Evolutionary conservation across 106 monocot species (phyloP).

Genomic region (Posidonia australis): DNA sequence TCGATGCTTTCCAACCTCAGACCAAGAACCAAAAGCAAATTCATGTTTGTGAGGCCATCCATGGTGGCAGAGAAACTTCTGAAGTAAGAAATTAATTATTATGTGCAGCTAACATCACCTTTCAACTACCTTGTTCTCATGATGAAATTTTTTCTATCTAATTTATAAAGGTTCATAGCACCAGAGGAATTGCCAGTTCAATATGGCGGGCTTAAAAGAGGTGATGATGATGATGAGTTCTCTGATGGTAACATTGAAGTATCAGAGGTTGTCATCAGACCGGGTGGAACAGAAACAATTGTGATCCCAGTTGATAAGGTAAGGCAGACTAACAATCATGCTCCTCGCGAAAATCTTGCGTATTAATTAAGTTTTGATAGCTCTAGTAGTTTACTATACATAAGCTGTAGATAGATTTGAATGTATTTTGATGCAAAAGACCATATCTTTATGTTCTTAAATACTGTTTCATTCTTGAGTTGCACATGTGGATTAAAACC

Average conservation of each 20-base stretch:
- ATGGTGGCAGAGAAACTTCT: constrained; percentile 65
- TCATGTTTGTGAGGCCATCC: constrained; percentile 47
- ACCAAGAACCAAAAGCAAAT: constrained; percentile 38
- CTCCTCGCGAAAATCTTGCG: too few relatives aligned
- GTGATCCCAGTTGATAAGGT: constrained; percentile 38
- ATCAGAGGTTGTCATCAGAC: constrained; percentile 24
- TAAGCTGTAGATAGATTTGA: too few relatives aligned
- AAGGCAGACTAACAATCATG: too few relatives aligned
- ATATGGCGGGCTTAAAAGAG: constrained; percentile 65
- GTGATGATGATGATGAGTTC: constrained; percentile 10
- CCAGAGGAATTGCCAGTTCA: constrained; percentile 55
- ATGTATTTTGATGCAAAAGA: too few relatives aligned
- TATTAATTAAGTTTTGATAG: too few relatives aligned
- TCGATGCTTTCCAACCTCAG: constrained; percentile 29
- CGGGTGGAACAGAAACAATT: constrained; percentile 14
- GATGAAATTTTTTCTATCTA: neutral
- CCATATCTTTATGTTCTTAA: too few relatives aligned
- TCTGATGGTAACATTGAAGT: constrained; percentile 2
- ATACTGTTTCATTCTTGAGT: too few relatives aligned
- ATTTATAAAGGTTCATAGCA: constrained; percentile 42
- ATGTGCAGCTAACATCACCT: neutral
- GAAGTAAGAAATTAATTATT: constrained; percentile 28
- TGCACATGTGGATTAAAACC: too few relatives aligned
- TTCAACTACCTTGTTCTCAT: neutral
- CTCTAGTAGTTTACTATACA: too few relatives aligned